Evolutionary conservation across 2,329 filamentous ascomycete genomes (phyloP).

Genomic region (Graphiopsis chlorocephala): DNA sequence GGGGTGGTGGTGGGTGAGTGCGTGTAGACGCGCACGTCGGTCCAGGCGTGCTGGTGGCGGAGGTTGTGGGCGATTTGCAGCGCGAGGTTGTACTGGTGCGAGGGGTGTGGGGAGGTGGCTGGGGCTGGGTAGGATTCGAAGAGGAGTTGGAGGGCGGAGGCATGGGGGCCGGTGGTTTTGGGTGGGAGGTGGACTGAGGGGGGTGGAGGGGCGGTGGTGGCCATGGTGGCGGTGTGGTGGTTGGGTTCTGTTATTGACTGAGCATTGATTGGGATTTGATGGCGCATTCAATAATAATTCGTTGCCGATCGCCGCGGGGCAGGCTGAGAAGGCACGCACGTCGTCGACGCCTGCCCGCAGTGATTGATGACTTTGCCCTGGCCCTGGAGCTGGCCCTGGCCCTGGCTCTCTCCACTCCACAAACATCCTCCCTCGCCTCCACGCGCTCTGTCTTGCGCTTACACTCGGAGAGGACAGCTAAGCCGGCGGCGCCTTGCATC

Average conservation of each 20-base stretch:
- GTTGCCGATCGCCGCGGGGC: slow-evolving; percentile 1
- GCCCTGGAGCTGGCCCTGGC: neutral
- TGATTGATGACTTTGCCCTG: neutral
- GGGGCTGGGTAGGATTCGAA: slow-evolving; percentile 15
- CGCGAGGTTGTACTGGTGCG: slow-evolving; percentile 49
- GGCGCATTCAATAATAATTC: neutral
- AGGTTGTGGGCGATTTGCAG: slow-evolving; percentile 68
- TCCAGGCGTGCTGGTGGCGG: slow-evolving; percentile 73
- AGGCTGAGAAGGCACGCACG: neutral
- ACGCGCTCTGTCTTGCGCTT: neutral
- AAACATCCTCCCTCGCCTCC: neutral
- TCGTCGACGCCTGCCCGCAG: neutral
- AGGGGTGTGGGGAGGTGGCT: slow-evolving; percentile 17
- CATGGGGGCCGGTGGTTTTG: slow-evolving; percentile 10
- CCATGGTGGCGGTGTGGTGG: neutral
- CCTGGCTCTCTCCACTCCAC: neutral
- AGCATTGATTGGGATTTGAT: neutral
- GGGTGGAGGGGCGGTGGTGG: neutral
- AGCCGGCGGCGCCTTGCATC: slow-evolving; percentile 8
- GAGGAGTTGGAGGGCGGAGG: slow-evolving; percentile 22
- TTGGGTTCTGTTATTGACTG: neutral
- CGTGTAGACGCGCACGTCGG: slow-evolving; percentile 53
- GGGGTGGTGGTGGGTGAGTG: slow-evolving; percentile 27
- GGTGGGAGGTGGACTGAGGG: neutral
- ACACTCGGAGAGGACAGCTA: neutral